These are phyloP conservation scores for Cafeteria roenbergensis DNA, from an alignment of 108 stramenopile genomes.

Conservation along the genomic window DNA sequence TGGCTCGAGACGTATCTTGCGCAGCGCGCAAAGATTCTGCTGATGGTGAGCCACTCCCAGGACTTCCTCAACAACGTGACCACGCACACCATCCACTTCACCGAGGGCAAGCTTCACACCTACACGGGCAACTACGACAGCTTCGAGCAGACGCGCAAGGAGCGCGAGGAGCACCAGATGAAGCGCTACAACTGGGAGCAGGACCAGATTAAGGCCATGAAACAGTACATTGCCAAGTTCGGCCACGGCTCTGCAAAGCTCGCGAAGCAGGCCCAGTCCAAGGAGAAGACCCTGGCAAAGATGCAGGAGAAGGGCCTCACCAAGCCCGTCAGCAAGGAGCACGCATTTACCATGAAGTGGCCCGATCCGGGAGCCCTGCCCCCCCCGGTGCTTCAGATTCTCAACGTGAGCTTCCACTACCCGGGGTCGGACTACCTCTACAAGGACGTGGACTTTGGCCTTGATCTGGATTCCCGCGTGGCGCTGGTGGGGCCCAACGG, in stretches of 20 bases:
- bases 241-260: slow-evolving; percentile 94
- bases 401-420: slow-evolving; percentile 88
- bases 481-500: slow-evolving; percentile 89
- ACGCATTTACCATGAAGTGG: slow-evolving; percentile 79
- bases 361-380: slow-evolving; percentile 80
- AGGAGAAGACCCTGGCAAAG: slow-evolving; percentile 68
- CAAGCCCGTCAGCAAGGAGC: slow-evolving; percentile 84
- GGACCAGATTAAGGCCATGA: slow-evolving; percentile 68
- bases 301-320: slow-evolving; percentile 87
- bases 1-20: slow-evolving; percentile 94
- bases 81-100: slow-evolving; percentile 83
- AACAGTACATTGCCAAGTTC: slow-evolving; percentile 62
- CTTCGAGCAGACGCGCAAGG: slow-evolving; percentile 72
- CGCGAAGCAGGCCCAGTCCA: slow-evolving; percentile 85
- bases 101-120: slow-evolving; percentile 74
- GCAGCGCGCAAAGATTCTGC: slow-evolving; percentile 75
- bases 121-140: slow-evolving; percentile 92
- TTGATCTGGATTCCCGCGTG: slow-evolving; percentile 90
- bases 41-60: slow-evolving; percentile 86
- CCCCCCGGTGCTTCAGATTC: slow-evolving; percentile 91
- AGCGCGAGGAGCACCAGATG: slow-evolving; percentile 86
- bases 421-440: slow-evolving; percentile 80
- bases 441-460: slow-evolving; percentile 77
- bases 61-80: slow-evolving; percentile 97
- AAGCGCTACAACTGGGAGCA: slow-evolving; percentile 89